A percentile compares a stretch with the other conserved stretches of the same genome.
phyloP scores from a whole-genome alignment of 192 early-diverging fungal genomes.

The Coemansia umbellata region DNA sequence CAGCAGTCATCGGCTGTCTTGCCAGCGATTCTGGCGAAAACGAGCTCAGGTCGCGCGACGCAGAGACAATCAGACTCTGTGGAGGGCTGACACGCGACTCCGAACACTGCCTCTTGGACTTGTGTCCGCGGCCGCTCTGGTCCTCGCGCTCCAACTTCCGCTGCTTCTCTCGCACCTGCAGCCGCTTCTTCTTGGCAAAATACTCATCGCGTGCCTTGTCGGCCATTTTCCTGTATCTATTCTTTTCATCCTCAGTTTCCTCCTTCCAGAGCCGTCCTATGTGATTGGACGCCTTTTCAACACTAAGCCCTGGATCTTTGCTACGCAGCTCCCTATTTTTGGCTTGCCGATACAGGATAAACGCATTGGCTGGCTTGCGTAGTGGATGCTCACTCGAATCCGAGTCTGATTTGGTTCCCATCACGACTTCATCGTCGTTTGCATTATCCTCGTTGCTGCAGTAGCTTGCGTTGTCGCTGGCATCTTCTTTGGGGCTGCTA shows the following conservation, averaged over 20 bases:
- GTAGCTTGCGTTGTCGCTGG: too few relatives aligned
- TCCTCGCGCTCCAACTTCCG: slow-evolving; percentile 29
- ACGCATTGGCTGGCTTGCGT: slow-evolving; percentile 43
- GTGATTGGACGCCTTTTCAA: slow-evolving; percentile 23
- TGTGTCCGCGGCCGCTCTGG: neutral
- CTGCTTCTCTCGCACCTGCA: slow-evolving; percentile 17
- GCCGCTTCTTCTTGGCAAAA: slow-evolving; percentile 42
- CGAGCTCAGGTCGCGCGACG: slow-evolving; percentile 24
- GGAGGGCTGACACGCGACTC: slow-evolving; percentile 1
- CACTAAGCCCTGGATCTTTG: slow-evolving; percentile 16
- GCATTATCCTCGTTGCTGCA: too few relatives aligned
- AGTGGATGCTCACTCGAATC: slow-evolving; percentile 10
- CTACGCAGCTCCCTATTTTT: slow-evolving; percentile 21
- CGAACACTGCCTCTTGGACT: neutral
- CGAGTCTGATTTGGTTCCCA: too few relatives aligned
- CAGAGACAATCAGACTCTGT: slow-evolving; percentile 4
- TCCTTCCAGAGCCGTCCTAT: slow-evolving; percentile 35
- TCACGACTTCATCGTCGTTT: too few relatives aligned
- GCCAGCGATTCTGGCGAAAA: slow-evolving; percentile 34
- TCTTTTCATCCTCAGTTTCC: slow-evolving; percentile 17
- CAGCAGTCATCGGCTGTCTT: slow-evolving; percentile 1
- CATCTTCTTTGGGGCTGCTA: too few relatives aligned
- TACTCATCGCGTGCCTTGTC: slow-evolving; percentile 20
- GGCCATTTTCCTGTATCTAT: slow-evolving; percentile 18
- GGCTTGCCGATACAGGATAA: slow-evolving; percentile 36